Conservation (phyloP, 2,329 filamentous ascomycete species). For the Talaromyces sp. region DNA sequence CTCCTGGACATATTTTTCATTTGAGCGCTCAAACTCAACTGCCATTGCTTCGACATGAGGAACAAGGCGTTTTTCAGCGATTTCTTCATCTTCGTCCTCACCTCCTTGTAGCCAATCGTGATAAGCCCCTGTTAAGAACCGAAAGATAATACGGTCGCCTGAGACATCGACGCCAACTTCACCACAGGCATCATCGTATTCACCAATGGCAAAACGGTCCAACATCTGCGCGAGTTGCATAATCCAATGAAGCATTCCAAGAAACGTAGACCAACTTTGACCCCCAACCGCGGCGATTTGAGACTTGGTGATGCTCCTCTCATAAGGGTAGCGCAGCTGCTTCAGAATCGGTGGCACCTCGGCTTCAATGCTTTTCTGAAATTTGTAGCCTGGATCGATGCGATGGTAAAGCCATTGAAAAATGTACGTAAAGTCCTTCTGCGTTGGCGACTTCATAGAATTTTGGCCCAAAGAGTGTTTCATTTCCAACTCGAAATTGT, state of each 20-base stretch:
- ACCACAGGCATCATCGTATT: slow-evolving; percentile 84
- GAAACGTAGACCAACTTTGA: slow-evolving; percentile 93
- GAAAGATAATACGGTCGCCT: slow-evolving; percentile 89
- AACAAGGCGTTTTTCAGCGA: slow-evolving; percentile 69
- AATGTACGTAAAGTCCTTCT: slow-evolving; percentile 97
- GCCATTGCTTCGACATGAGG: slow-evolving; percentile 89
- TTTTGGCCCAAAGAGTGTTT: slow-evolving; percentile 90
- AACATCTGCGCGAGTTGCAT: slow-evolving; percentile 96
- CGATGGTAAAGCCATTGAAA: slow-evolving; percentile 97
- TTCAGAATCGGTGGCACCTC: slow-evolving; percentile 91
- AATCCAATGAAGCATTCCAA: slow-evolving; percentile 96
- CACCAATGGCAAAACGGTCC: slow-evolving; percentile 71
- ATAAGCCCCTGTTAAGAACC: slow-evolving; percentile 86
- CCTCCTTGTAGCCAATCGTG: slow-evolving; percentile 91
- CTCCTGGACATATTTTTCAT: slow-evolving; percentile 79
- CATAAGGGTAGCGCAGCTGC: slow-evolving; percentile 90
- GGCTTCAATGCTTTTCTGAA: slow-evolving; percentile 90
- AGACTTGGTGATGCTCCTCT: slow-evolving; percentile 93
- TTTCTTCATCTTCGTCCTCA: slow-evolving; percentile 81
- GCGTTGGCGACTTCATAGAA: slow-evolving; percentile 86
- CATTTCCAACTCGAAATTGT: slow-evolving; percentile 98
- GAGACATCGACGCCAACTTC: slow-evolving; percentile 84
- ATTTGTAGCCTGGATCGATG: slow-evolving; percentile 89
- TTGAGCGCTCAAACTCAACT: slow-evolving; percentile 75
- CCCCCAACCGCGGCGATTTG: slow-evolving; percentile 92